These are phyloP conservation scores for Aspergillus neoniger DNA, from an alignment of 2,329 filamentous ascomycete genomes.

Conservation along the genomic window DNA sequence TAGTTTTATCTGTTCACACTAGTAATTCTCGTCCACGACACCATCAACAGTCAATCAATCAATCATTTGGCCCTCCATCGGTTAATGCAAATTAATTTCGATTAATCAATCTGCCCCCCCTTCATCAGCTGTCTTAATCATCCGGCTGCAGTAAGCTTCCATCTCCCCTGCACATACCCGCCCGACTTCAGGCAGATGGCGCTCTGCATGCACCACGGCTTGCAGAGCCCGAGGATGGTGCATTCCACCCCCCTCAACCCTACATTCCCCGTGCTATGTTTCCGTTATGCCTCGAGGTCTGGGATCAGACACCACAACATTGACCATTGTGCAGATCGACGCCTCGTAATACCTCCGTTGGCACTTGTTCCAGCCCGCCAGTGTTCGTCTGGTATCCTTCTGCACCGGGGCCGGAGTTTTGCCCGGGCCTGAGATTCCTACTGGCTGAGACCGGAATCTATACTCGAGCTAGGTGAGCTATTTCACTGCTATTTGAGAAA, in stretches of 20 bases:
- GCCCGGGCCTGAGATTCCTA: slow-evolving; percentile 19
- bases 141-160: not conserved
- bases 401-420: slow-evolving; percentile 14
- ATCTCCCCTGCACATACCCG: slow-evolving; percentile 7
- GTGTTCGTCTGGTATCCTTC: slow-evolving; percentile 16
- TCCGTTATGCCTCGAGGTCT: slow-evolving; percentile 15
- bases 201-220: slow-evolving; percentile 5
- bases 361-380: slow-evolving; percentile 12
- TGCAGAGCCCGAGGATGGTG: slow-evolving; percentile 3
- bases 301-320: slow-evolving; percentile 3
- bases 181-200: not conserved
- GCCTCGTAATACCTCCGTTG: slow-evolving; percentile 17
- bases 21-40: too few relatives aligned
- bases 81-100: not conserved
- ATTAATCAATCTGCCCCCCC: not conserved
- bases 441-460: slow-evolving; percentile 19
- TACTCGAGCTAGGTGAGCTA: slow-evolving; percentile 18
- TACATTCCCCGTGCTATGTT: slow-evolving; percentile 21
- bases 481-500: slow-evolving; percentile 12
- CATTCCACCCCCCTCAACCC: slow-evolving; percentile 24
- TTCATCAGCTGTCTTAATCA: slow-evolving; percentile 8
- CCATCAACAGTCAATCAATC: not conserved
- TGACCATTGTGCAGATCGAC: slow-evolving; percentile 20
- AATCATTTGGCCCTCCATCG: slow-evolving; percentile 1
- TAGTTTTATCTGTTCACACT: not conserved